Conservation (phyloP, 176 grass and related monocot species). For the maize (Zea mays) region Zm-B73-REFERENCE-NAM-5.0 NC_050103.1:159227501-159228000, state of each 20-base stretch:
- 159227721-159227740: too few species aligned
- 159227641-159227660: conserved; percentile 65
- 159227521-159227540: conserved; percentile 74
- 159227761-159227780: conserved; percentile 49
- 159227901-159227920: conserved; percentile 52
- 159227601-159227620: too few species aligned
- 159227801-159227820: too few species aligned
- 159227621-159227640: too few species aligned
- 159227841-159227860: too few species aligned
- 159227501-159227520: too few species aligned
- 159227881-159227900: conserved; percentile 32
- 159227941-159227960: conserved; percentile 58
- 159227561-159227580: conserved; percentile 55
- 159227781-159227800: conserved; percentile 27
- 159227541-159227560: conserved; percentile 74
- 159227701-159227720: too few species aligned
- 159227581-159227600: conserved; percentile 56
- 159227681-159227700: conserved; percentile 30
- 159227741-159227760: too few species aligned
- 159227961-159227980: too few species aligned
- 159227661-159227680: conserved; percentile 54
- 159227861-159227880: too few species aligned
- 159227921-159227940: conserved; percentile 58
- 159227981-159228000: too few species aligned
- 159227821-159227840: too few species aligned